Percentiles rank a stretch among this genome's conserved stretches.
These are phyloP conservation scores for Cutaneotrichosporon cutaneum DNA, from an alignment of 1,284 basidiomycete species.

Conservation along the genomic window DNA sequence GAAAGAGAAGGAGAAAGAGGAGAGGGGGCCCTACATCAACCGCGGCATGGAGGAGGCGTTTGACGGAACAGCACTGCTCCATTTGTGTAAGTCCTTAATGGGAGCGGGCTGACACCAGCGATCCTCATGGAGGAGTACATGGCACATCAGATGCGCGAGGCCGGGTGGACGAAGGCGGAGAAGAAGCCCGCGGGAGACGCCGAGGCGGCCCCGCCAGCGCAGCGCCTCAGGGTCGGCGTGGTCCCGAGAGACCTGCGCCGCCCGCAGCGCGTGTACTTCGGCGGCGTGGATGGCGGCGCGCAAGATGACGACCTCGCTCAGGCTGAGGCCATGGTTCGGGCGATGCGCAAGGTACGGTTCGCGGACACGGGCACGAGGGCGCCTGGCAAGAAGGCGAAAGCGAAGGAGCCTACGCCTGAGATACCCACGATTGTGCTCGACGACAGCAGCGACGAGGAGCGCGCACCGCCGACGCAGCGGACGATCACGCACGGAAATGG, in stretches of 20 bases:
- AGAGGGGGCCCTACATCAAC: slow-evolving; percentile 6
- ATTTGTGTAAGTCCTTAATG: slow-evolving; percentile 34
- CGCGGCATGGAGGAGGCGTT: slow-evolving; percentile 39
- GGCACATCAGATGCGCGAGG: slow-evolving; percentile 19
- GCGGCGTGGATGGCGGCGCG: neutral
- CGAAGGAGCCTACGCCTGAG: neutral
- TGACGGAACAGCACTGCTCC: slow-evolving; percentile 38
- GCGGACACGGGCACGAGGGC: neutral
- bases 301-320: no score
- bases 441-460: neutral
- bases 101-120: slow-evolving; percentile 24
- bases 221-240: neutral
- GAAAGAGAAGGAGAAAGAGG: neutral
- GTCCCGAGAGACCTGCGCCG: neutral
- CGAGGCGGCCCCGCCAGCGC: neutral
- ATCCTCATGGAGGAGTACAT: slow-evolving; percentile 36
- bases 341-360: neutral
- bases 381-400: neutral
- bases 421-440: neutral
- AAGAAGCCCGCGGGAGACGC: neutral
- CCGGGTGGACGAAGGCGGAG: slow-evolving; percentile 20
- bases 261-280: neutral
- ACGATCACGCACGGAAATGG: no score
- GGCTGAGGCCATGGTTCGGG: neutral
- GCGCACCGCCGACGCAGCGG: no score